A percentile compares a stretch with the other conserved stretches of the same genome.
Conservation (phyloP, 441 rosid species). For the Melastoma candidum region DNA sequence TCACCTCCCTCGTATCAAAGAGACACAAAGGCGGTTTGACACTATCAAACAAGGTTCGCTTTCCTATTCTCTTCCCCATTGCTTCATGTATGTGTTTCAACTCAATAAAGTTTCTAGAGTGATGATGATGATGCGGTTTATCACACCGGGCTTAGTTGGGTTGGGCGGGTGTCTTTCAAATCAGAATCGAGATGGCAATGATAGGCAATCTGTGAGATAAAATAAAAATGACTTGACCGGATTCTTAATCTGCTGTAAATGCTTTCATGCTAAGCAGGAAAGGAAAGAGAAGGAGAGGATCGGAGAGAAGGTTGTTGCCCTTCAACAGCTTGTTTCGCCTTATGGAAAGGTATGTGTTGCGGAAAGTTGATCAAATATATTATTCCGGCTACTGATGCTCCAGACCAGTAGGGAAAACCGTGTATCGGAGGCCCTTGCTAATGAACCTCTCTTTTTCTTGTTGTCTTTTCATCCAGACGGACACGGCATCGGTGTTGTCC, state of each 20-base stretch:
- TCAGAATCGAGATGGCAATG: too few species aligned
- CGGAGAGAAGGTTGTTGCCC: slow-evolving; percentile 71
- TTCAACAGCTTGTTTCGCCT: slow-evolving; percentile 95
- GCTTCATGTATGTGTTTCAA: background rate
- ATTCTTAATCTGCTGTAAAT: background rate
- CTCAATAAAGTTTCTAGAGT: background rate
- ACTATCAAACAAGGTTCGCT: slow-evolving; percentile 60
- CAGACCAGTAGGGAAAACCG: too few species aligned
- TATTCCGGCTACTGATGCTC: background rate
- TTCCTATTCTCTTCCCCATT: background rate
- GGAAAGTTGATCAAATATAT: background rate
- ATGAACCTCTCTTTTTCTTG: background rate
- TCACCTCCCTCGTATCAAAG: slow-evolving; percentile 50
- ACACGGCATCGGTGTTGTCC: slow-evolving; percentile 86
- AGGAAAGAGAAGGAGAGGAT: slow-evolving; percentile 85
- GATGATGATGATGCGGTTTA: background rate
- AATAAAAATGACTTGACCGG: background rate
- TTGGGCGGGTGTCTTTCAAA: background rate
- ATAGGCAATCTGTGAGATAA: too few species aligned
- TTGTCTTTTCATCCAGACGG: slow-evolving; percentile 48
- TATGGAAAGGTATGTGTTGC: slow-evolving; percentile 66
- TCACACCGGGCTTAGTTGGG: background rate
- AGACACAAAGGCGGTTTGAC: slow-evolving; percentile 69
- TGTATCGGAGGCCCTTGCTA: background rate
- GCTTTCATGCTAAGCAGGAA: slow-evolving; percentile 18